Evolutionary conservation across 805 yeast genomes (phyloP).

Genomic region (Metschnikowia similis): DNA sequence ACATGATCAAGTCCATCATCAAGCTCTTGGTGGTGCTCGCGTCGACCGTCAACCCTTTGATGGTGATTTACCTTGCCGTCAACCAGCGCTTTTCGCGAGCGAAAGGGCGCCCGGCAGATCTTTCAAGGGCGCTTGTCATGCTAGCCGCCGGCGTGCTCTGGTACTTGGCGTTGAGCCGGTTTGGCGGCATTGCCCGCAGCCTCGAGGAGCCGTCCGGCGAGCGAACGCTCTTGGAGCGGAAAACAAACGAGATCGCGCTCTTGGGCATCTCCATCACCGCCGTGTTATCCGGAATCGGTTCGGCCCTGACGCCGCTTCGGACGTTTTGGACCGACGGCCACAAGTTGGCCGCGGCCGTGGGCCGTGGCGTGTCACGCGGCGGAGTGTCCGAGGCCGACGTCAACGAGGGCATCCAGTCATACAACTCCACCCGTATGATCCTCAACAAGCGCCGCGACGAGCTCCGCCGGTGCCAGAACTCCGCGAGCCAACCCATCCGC

Average conservation of each 20-base stretch:
- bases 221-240: slow-evolving; percentile 32
- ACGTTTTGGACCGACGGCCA: slow-evolving; percentile 9
- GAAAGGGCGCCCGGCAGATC: slow-evolving; percentile 4
- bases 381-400: slow-evolving; percentile 13
- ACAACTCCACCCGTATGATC: slow-evolving; percentile 39
- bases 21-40: slow-evolving; percentile 36
- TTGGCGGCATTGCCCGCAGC: slow-evolving; percentile 29
- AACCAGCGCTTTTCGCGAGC: slow-evolving; percentile 25
- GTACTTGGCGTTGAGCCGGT: slow-evolving; percentile 30
- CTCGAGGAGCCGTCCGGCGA: slow-evolving; percentile 18
- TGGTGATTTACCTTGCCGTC: slow-evolving; percentile 28
- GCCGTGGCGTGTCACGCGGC: not conserved
- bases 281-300: slow-evolving; percentile 49
- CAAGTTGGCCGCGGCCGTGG: not conserved
- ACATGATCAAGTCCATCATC: slow-evolving; percentile 38
- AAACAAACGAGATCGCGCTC: slow-evolving; percentile 43
- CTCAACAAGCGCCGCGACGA: slow-evolving; percentile 30
- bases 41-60: slow-evolving; percentile 42
- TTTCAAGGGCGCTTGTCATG: slow-evolving; percentile 1
- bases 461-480: slow-evolving; percentile 18
- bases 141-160: slow-evolving; percentile 21
- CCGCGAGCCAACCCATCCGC: slow-evolving; percentile 27
- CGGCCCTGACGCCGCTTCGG: slow-evolving; percentile 40
- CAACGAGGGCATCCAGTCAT: slow-evolving; percentile 31
- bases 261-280: slow-evolving; percentile 51